Evolutionary conservation across 106 monocot species (phyloP).

Genomic region (Amphibolis antarctica): DNA sequence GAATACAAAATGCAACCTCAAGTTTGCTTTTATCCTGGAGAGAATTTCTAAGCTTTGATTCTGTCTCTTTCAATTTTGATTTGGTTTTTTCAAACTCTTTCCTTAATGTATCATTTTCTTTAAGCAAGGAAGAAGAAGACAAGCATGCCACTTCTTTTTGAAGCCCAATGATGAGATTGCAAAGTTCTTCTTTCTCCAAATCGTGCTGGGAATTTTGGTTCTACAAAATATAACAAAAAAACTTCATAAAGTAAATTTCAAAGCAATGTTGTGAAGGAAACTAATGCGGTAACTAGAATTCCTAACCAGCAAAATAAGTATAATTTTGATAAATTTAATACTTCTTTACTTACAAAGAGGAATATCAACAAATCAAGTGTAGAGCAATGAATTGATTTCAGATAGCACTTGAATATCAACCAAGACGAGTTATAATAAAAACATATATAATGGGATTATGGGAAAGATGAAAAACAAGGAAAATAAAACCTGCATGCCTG

Average conservation of each 20-base stretch:
- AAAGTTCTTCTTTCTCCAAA: slow-evolving; percentile 65
- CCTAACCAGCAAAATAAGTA: no score
- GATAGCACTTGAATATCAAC: no score
- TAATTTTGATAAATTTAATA: no score
- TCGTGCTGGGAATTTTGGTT: slow-evolving; percentile 41
- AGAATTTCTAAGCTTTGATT: slow-evolving; percentile 71
- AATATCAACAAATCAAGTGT: no score
- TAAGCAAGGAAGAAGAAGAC: slow-evolving; percentile 49
- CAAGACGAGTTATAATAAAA: no score
- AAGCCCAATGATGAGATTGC: slow-evolving; percentile 36
- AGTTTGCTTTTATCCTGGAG: slow-evolving; percentile 85
- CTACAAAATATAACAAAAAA: slow-evolving; percentile 23
- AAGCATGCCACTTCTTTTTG: slow-evolving; percentile 55
- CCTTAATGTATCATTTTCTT: slow-evolving; percentile 65
- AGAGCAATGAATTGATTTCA: no score
- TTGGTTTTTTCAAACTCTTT: slow-evolving; percentile 83
- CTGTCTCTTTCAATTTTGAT: slow-evolving; percentile 72
- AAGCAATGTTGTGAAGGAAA: no score
- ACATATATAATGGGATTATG: neutral
- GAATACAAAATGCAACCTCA: slow-evolving; percentile 43
- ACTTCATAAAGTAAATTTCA: neutral
- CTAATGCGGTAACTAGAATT: no score
- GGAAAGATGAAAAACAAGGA: neutral
- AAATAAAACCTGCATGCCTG: neutral
- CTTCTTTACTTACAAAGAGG: no score